Base-by-base conservation (phyloP, 2,329 filamentous ascomycete species). In the Nigrospora osmanthi region DNA sequence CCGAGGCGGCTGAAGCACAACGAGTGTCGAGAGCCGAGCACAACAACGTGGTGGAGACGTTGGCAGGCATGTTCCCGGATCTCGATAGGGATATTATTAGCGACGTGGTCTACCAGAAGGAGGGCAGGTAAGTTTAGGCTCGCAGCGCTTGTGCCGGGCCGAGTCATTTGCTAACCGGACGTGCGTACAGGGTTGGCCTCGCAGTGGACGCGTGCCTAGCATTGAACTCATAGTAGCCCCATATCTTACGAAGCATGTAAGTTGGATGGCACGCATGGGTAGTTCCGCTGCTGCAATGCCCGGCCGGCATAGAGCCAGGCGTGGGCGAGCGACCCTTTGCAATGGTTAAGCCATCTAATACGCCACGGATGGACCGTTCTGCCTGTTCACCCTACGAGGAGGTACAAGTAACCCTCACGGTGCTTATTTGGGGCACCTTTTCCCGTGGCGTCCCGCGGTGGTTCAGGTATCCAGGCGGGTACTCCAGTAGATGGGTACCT, bases 11-110 rank as follows among this genome's bases (percentile, higher is more conserved):
- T 11, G 87, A 98, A 62, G 91, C 91, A 9, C 80, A 89, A 52
- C 75, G 86, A 14, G 80, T 97, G 48, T 83, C 93, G 54, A 75
- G 82, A 33, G 83, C 85, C 45, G 93, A 98, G 71, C 90, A 97
- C 65, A 75, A 80, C 44, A 91, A 89, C 55, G 83, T 98, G 9
- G 91, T 97, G 3, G 93, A 97, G 67, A 97, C 93, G 33, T 69
- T 98, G 46, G 83, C 88, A 40, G 86, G 89, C 55, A 98, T 98
- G 93, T 98, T 98, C 63, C 93, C 93, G 1, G 89, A 94, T 59
- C 71, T 98, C 42, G 93, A 98, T 63, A 81, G 82, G 57, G 94
- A 98, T 40, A 78, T 98, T 34, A 97, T 98, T 60, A 90, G 90
- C 57, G 93, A 98, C 68, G 93, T 98, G 35, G 93, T 98, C 23